Percentiles rank a stretch among this genome's conserved stretches.
Evolutionary conservation across 192 early-diverging fungal genomes (phyloP).

Genomic region (Backusella psychrophila): DNA sequence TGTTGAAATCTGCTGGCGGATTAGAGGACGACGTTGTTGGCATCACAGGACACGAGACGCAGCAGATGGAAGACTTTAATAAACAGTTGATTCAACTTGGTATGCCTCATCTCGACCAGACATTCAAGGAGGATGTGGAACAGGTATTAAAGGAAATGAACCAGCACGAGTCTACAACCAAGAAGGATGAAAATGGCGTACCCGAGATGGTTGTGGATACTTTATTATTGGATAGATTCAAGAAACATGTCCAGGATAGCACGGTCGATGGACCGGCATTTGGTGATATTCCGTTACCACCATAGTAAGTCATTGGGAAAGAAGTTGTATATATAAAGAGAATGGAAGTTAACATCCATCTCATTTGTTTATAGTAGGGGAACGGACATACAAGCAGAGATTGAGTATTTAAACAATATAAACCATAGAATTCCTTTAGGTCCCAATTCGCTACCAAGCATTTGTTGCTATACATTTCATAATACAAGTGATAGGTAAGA

Average conservation of each 20-base stretch:
- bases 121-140: slow-evolving; percentile 81
- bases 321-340: background rate
- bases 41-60: slow-evolving; percentile 67
- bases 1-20: slow-evolving; percentile 35
- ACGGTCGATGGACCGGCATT: slow-evolving; percentile 53
- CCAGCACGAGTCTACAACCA: background rate
- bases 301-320: slow-evolving; percentile 46
- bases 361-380: slow-evolving; percentile 56
- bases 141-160: slow-evolving; percentile 64
- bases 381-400: slow-evolving; percentile 73
- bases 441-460: slow-evolving; percentile 71
- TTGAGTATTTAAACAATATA: slow-evolving; percentile 73
- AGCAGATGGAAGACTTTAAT: slow-evolving; percentile 80
- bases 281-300: slow-evolving; percentile 69
- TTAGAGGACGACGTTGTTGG: slow-evolving; percentile 66
- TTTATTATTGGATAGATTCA: background rate
- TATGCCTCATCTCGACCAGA: slow-evolving; percentile 62
- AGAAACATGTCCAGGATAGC: slow-evolving; percentile 42
- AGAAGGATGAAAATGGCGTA: background rate
- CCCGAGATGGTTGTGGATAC: background rate
- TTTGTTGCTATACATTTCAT: slow-evolving; percentile 96
- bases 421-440: slow-evolving; percentile 71
- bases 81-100: slow-evolving; percentile 77
- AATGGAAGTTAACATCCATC: background rate
- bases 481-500: slow-evolving; percentile 75